Base-by-base conservation (phyloP, 768 basidiomycete genomes). In the Serpula lacrymans region DNA sequence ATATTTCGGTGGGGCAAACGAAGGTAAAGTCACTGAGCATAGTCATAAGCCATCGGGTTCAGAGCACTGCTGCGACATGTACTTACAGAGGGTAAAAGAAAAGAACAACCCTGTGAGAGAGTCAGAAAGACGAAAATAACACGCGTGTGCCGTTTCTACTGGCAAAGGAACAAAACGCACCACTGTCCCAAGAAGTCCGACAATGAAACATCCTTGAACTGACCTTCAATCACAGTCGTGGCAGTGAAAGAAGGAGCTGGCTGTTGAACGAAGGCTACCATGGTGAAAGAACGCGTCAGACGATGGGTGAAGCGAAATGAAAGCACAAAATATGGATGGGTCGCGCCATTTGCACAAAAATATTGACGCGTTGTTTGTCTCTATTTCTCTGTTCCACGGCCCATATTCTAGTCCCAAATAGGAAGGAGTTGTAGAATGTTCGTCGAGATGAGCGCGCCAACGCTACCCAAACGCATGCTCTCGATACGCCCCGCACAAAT, bases 1-100 rank as follows among this genome's bases (percentile, higher is more conserved):
- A 77, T 58, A 96, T 94, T 65, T 95, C 93, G 42, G 91, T 93
- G n/a, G 90, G 90, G 68, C 90, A 94, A 53, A 88, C 87, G 51
- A 88, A 88, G 27, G 88, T 89, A 64, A 88, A 90, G 56, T 88
- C 86, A 72, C 85, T 90, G 46, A 18, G 28, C 18, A 24, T 11
- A 52, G 37, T 12, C 25, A 40, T 14, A 41, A 6, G 8, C 17
- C 9, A 22, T 12, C 48, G 31, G 48, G 31, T 20, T 13, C 21
- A 26, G 21, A 18, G 25, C 1, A 10, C 30, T 18, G 3, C 14
- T 22, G 26, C 20, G 37, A n/a, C 18, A n/a, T 14, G 43, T 36
- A 64, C 84, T 48, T 68, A 90, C 88, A 95, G 78, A 5, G 93
- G 93, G 68, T 96, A 96, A 71, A 95, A 94, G 63, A 95, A 76